These are phyloP conservation scores for Rhizopus microsporus DNA, from an alignment of 371 early-diverging fungal species.

Conservation along the genomic window DNA sequence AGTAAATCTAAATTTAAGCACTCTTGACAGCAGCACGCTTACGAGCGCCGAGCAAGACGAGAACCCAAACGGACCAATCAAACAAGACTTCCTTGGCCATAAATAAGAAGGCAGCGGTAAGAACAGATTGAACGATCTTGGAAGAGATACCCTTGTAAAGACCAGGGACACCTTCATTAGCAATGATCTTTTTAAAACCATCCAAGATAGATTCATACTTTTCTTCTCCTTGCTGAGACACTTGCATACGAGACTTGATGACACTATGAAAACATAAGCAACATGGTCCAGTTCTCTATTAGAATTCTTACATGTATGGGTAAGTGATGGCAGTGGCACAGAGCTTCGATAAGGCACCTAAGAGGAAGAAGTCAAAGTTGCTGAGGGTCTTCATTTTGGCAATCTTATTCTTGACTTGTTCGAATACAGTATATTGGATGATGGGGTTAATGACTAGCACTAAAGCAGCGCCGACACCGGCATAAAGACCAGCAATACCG, in stretches of 20 bases:
- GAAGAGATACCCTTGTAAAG: constrained; percentile 91
- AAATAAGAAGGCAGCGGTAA: constrained; percentile 92
- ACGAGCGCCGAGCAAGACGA: constrained; percentile 57
- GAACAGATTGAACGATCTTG: constrained; percentile 89
- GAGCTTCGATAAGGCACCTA: constrained; percentile 94
- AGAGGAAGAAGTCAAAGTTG: constrained; percentile 89
- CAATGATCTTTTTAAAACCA: constrained; percentile 89
- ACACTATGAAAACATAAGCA: constrained; percentile 50
- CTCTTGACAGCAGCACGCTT: constrained; percentile 29
- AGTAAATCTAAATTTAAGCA: constrained; percentile 3
- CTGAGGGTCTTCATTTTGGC: constrained; percentile 60
- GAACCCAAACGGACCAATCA: constrained; percentile 67
- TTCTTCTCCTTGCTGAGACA: constrained; percentile 75
- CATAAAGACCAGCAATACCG: constrained; percentile 84
- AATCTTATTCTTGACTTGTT: constrained; percentile 80
- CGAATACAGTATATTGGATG: constrained; percentile 97
- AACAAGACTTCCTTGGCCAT: constrained; percentile 85
- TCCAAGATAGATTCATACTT: constrained; percentile 83
- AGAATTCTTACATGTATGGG: constrained; percentile 84
- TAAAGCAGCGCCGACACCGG: constrained; percentile 89
- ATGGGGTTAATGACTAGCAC: constrained; percentile 97
- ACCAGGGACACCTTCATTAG: constrained; percentile 78
- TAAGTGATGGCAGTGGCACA: constrained; percentile 94
- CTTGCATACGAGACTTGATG: constrained; percentile 96
- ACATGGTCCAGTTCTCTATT: neutral